These are phyloP conservation scores for Prunus mume DNA, from an alignment of 306 rosid genomes.

Conservation along the genomic window DNA sequence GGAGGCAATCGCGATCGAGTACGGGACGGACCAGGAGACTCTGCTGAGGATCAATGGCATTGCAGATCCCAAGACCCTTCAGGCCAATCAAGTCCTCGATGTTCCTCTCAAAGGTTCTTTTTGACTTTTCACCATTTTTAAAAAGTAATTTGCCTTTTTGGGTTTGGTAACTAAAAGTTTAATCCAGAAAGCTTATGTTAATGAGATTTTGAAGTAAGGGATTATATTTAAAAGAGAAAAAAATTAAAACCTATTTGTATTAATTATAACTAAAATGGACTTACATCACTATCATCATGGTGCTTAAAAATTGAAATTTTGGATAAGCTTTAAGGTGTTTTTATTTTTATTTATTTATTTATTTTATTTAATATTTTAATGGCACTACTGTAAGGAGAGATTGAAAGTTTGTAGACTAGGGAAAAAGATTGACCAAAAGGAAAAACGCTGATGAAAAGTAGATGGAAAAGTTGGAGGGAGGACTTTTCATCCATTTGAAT, in stretches of 20 bases:
- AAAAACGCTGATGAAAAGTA: too few species aligned
- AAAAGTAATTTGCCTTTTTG: neutral
- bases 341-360: too few species aligned
- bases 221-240: neutral
- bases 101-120: slow-evolving; percentile 72
- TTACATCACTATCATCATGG: slow-evolving; percentile 4
- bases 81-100: slow-evolving; percentile 58
- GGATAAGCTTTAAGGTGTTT: neutral
- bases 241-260: neutral
- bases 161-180: neutral
- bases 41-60: slow-evolving; percentile 53
- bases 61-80: slow-evolving; percentile 28
- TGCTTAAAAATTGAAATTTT: neutral
- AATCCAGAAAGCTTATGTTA: neutral
- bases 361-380: neutral
- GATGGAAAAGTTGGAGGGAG: neutral
- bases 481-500: neutral
- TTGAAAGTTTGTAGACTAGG: neutral
- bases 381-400: neutral
- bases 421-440: too few species aligned
- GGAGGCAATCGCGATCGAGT: slow-evolving; percentile 37
- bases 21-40: slow-evolving; percentile 33
- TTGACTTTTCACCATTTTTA: neutral
- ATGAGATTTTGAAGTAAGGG: neutral
- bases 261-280: neutral